Percentiles rank a stretch among this genome's conserved stretches.
phyloP scores from a whole-genome alignment of 2,329 filamentous ascomycete genomes.

The Westerdykella sp. region DNA sequence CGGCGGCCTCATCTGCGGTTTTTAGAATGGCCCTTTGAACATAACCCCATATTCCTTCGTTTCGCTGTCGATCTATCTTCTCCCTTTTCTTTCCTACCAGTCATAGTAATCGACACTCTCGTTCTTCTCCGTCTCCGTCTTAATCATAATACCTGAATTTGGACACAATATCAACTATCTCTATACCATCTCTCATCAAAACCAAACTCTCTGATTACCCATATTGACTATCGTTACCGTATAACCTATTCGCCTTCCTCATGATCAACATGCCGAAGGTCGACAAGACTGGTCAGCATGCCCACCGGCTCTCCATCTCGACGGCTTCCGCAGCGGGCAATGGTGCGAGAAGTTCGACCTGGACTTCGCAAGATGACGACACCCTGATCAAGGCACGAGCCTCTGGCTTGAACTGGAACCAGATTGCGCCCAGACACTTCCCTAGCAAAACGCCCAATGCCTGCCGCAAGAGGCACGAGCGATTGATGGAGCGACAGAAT shows the following conservation, averaged over 20 bases:
- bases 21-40: constrained; percentile 14
- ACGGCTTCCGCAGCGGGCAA: constrained; percentile 25
- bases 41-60: neutral
- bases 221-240: neutral
- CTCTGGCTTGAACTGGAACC: constrained; percentile 74
- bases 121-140: constrained; percentile 1
- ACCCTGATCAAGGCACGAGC: constrained; percentile 65
- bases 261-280: constrained; percentile 44
- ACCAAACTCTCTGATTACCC: neutral
- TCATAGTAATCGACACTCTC: neutral
- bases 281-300: constrained; percentile 25
- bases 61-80: neutral
- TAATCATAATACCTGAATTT: neutral
- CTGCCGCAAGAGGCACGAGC: constrained; percentile 82
- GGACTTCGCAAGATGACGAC: constrained; percentile 69
- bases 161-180: neutral
- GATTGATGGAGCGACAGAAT: constrained; percentile 67
- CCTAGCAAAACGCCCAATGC: constrained; percentile 72
- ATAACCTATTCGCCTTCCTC: constrained; percentile 5
- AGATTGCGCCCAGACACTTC: constrained; percentile 72
- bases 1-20: constrained; percentile 10
- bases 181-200: too few species aligned
- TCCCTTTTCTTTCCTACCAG: neutral
- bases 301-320: constrained; percentile 28
- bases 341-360: constrained; percentile 44